Evolutionary conservation across 2,329 filamentous ascomycete species (phyloP).

Genomic region (Xylariaceae sp.): DNA sequence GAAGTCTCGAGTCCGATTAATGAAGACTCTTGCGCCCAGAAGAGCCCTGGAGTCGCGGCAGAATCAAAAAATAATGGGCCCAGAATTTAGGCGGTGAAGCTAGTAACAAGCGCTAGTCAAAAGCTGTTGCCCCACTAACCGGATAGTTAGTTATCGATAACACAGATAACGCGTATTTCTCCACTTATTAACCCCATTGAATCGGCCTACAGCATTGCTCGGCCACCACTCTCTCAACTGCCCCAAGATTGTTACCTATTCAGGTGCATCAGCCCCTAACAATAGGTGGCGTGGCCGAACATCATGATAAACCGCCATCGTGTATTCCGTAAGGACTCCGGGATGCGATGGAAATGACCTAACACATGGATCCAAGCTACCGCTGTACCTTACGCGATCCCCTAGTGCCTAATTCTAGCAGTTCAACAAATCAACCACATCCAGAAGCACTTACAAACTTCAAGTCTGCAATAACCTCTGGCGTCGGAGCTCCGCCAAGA

Average conservation of each 20-base stretch:
- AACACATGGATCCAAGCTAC: not conserved
- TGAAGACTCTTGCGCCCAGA: constrained; percentile 4
- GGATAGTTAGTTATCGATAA: constrained; percentile 10
- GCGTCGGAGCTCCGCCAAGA: constrained; percentile 32
- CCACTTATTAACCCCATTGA: not conserved
- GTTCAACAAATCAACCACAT: not conserved
- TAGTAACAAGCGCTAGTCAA: not conserved
- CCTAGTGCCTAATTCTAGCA: too few species aligned
- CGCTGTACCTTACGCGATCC: not conserved
- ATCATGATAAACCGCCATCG: too few species aligned
- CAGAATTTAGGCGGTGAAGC: constrained; percentile 35
- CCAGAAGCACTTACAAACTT: not conserved
- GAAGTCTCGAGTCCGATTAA: not conserved
- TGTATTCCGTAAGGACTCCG: too few species aligned
- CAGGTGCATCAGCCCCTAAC: too few species aligned
- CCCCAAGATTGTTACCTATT: too few species aligned
- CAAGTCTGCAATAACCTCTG: not conserved
- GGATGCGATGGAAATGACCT: too few species aligned
- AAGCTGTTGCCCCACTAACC: constrained; percentile 16
- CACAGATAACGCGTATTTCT: constrained; percentile 8
- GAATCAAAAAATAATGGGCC: constrained; percentile 24
- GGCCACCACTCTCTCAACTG: not conserved
- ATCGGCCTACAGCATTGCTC: not conserved
- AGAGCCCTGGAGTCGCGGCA: constrained; percentile 14
- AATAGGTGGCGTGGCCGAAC: too few species aligned